Percentiles rank a stretch among this genome's conserved stretches.
Evolutionary conservation across 345 rosid species (phyloP).

Genomic region (Hibiscus tridactylites): DNA sequence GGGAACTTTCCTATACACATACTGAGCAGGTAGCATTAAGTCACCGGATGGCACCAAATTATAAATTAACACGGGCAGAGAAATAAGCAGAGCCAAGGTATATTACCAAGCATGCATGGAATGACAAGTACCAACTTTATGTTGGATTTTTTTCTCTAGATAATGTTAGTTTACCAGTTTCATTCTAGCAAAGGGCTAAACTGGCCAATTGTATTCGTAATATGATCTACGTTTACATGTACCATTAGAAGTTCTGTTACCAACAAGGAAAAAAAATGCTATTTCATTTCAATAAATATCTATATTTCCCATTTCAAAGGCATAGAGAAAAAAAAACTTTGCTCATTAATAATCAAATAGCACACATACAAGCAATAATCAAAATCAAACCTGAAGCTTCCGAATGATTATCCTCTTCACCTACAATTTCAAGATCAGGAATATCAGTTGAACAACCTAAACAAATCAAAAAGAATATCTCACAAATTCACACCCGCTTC

Average conservation of each 20-base stretch:
- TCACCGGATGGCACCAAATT: neutral
- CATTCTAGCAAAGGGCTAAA: neutral
- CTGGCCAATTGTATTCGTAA: neutral
- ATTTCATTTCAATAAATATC: neutral
- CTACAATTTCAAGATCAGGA: slow-evolving; percentile 1
- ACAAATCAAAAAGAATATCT: neutral
- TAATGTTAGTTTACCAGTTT: neutral
- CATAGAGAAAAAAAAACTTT: neutral
- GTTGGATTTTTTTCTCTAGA: neutral
- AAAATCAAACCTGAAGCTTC: slow-evolving; percentile 5
- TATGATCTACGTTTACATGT: neutral
- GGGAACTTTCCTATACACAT: neutral
- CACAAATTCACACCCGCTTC: neutral
- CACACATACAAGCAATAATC: neutral
- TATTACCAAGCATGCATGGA: neutral
- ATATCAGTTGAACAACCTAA: neutral
- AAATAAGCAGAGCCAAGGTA: neutral
- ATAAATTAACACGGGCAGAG: neutral
- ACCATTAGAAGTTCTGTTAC: neutral
- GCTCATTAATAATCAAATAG: neutral
- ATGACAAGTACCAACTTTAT: neutral
- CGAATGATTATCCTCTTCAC: neutral
- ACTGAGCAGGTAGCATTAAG: neutral
- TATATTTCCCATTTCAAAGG: neutral
- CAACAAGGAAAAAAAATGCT: neutral